Conservation (phyloP, 108 stramenopile genomes). For the Cyclotella distinguenda region DNA sequence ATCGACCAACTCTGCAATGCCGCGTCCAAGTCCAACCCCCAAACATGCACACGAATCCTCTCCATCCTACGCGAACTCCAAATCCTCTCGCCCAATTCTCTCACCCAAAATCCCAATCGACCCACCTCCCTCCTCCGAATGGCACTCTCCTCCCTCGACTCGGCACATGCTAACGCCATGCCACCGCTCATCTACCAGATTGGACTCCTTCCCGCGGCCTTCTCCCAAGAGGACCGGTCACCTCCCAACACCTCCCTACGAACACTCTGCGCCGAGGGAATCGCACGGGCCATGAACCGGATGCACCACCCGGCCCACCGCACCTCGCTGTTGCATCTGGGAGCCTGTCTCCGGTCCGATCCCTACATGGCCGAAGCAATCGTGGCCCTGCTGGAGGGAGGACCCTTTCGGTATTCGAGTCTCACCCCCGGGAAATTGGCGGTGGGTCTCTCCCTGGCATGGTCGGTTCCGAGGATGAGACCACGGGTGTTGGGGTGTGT, state of each 20-base stretch:
- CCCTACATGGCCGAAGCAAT: slow-evolving; percentile 44
- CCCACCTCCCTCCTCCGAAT: slow-evolving; percentile 13
- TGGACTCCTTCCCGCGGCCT: slow-evolving; percentile 19
- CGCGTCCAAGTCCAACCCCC: too few relatives aligned
- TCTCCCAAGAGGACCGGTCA: not conserved
- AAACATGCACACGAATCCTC: too few relatives aligned
- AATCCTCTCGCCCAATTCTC: too few relatives aligned
- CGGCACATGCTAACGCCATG: slow-evolving; percentile 21
- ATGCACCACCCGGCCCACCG: too few relatives aligned
- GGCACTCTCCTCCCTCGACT: slow-evolving; percentile 12
- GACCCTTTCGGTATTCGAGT: slow-evolving; percentile 45
- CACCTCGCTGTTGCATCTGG: slow-evolving; percentile 45
- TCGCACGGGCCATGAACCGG: too few relatives aligned
- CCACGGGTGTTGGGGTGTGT: slow-evolving; percentile 22
- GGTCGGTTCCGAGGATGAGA: slow-evolving; percentile 46
- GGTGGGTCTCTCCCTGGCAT: slow-evolving; percentile 45
- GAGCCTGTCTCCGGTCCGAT: slow-evolving; percentile 31
- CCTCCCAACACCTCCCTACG: not conserved
- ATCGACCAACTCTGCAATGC: too few relatives aligned
- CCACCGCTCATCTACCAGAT: slow-evolving; percentile 50
- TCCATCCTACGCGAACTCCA: too few relatives aligned
- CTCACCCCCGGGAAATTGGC: slow-evolving; percentile 47
- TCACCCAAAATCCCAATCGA: slow-evolving; percentile 28
- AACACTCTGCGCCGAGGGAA: too few relatives aligned
- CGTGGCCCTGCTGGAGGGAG: slow-evolving; percentile 36